Evolutionary conservation across 2,329 filamentous ascomycete genomes (phyloP).

Genomic region (Paecilomyces formosus): DNA sequence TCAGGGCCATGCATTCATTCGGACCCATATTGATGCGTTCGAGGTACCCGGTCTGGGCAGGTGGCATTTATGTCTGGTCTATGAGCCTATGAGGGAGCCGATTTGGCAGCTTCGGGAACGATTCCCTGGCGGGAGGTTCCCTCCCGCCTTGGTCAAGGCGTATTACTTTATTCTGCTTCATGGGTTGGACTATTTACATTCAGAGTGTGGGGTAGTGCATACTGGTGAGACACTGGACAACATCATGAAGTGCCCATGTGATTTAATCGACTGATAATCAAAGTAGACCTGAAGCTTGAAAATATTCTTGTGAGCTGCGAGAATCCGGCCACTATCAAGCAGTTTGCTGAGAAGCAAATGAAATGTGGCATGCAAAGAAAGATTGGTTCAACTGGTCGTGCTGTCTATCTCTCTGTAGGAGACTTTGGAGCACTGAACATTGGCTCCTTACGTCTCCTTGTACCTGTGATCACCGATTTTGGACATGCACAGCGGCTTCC

Average conservation of each 20-base stretch:
- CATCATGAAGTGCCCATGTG: constrained; percentile 7
- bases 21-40: constrained; percentile 19
- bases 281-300: constrained; percentile 31
- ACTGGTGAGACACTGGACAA: constrained; percentile 18
- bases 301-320: constrained; percentile 32
- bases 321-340: constrained; percentile 8
- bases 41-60: constrained; percentile 12
- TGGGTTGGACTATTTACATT: constrained; percentile 35
- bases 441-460: constrained; percentile 8
- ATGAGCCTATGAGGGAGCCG: constrained; percentile 22
- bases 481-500: constrained; percentile 14
- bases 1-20: constrained; percentile 15
- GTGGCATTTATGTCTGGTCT: constrained; percentile 22
- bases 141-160: constrained; percentile 20
- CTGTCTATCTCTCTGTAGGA: constrained; percentile 20
- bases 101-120: constrained; percentile 17
- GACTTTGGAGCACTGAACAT: constrained; percentile 19
- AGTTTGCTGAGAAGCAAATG: neutral
- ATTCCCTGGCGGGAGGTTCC: constrained; percentile 17
- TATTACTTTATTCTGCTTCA: constrained; percentile 28
- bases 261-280: neutral
- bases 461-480: constrained; percentile 25
- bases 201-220: constrained; percentile 31
- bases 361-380: constrained; percentile 15
- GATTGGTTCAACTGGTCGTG: constrained; percentile 14